These are phyloP conservation scores for Exobasidium rhododendri DNA, from an alignment of 1,284 basidiomycete genomes.

Conservation along the genomic window DNA sequence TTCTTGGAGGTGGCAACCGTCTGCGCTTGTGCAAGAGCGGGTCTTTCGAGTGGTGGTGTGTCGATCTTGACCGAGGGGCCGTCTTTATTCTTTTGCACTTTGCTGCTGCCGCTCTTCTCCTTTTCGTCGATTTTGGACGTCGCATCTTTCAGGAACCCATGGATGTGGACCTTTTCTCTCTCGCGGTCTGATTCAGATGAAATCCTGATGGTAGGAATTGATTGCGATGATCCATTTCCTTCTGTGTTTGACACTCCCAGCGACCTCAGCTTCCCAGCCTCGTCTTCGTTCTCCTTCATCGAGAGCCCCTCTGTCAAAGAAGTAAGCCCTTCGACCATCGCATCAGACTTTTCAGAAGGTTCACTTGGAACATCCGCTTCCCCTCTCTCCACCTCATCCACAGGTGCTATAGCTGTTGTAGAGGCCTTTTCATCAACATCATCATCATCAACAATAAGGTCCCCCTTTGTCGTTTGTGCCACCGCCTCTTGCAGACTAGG, in stretches of 20 bases:
- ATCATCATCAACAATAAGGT: background rate
- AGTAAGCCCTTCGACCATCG: too few relatives aligned
- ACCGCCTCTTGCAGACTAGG: background rate
- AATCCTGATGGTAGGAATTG: slow-evolving; percentile 81
- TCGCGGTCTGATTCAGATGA: slow-evolving; percentile 74
- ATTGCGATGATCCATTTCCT: slow-evolving; percentile 43
- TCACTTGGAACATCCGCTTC: slow-evolving; percentile 17
- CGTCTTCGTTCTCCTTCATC: slow-evolving; percentile 6
- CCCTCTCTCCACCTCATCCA: slow-evolving; percentile 18
- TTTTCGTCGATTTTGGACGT: too few relatives aligned
- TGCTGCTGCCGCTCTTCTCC: slow-evolving; percentile 16
- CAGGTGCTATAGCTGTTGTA: slow-evolving; percentile 1
- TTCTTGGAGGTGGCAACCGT: slow-evolving; percentile 23
- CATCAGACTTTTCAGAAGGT: slow-evolving; percentile 5
- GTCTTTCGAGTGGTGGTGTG: slow-evolving; percentile 56
- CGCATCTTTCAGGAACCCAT: slow-evolving; percentile 51
- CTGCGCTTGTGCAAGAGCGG: slow-evolving; percentile 53
- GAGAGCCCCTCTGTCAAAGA: background rate
- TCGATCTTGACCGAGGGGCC: slow-evolving; percentile 24
- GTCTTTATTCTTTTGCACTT: slow-evolving; percentile 2
- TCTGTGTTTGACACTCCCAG: slow-evolving; percentile 30
- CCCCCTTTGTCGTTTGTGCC: slow-evolving; percentile 7
- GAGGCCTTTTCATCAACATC: slow-evolving; percentile 7
- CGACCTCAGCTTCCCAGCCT: slow-evolving; percentile 15
- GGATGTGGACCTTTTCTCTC: slow-evolving; percentile 57